These are phyloP conservation scores for Yamadazyma spencermartinsiae DNA, from an alignment of 1,139 yeast genomes.

Conservation along the genomic window DNA sequence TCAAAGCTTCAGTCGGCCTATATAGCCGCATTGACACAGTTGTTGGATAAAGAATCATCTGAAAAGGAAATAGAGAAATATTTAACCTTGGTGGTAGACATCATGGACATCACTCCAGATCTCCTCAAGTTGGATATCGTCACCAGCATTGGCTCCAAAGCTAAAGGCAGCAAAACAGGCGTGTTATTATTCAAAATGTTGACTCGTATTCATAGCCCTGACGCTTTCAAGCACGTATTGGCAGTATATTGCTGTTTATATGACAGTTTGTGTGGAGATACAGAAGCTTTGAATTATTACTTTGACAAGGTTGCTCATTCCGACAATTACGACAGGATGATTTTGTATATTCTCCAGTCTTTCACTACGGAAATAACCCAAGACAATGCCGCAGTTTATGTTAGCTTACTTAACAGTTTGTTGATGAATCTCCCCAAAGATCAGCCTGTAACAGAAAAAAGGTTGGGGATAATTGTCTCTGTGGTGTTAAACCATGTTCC, in stretches of 20 bases:
- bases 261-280: constrained; percentile 1
- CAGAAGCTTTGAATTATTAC: constrained; percentile 15
- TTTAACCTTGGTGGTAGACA: constrained; percentile 1
- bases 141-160: not conserved
- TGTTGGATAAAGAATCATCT: not conserved
- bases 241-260: constrained; percentile 6
- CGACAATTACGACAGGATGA: constrained; percentile 1
- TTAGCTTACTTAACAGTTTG: constrained; percentile 6
- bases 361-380: constrained; percentile 8
- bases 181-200: constrained; percentile 9
- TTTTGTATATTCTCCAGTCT: constrained; percentile 6
- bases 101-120: not conserved
- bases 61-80: not conserved
- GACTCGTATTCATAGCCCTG: constrained; percentile 1
- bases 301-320: constrained; percentile 12
- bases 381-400: constrained; percentile 8
- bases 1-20: not conserved
- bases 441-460: constrained; percentile 5
- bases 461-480: constrained; percentile 7
- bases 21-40: not conserved
- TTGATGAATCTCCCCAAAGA: constrained; percentile 11
- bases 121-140: constrained; percentile 3
- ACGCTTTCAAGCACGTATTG: constrained; percentile 8
- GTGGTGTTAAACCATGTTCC: constrained; percentile 3
- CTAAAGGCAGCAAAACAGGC: not conserved